These are phyloP conservation scores for Paramecium sexaurelia DNA, from an alignment of 73 alveolate genomes.

Conservation along the genomic window DNA sequence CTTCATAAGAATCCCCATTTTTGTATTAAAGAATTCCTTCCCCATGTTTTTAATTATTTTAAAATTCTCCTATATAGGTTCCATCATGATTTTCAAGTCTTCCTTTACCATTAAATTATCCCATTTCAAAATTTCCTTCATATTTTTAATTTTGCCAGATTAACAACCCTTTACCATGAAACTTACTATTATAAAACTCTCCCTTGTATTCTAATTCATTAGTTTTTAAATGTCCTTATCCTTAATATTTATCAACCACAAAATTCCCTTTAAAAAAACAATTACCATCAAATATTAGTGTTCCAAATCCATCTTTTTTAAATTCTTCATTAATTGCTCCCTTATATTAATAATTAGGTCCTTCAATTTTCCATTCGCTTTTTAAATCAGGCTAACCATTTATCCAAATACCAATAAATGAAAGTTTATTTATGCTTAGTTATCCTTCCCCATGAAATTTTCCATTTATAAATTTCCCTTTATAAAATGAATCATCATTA, in stretches of 20 bases:
- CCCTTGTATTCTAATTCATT: constrained; percentile 12
- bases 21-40: background rate
- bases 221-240: background rate
- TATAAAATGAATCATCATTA: background rate
- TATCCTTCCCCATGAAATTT: background rate
- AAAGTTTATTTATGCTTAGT: background rate
- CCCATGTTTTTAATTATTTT: constrained; percentile 7
- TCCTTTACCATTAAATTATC: constrained; percentile 25
- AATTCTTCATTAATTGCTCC: constrained; percentile 11
- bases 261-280: background rate
- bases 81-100: background rate
- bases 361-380: background rate
- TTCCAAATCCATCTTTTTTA: constrained; percentile 31
- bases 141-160: background rate
- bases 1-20: constrained; percentile 8
- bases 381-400: constrained; percentile 1
- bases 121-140: constrained; percentile 31
- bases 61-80: background rate
- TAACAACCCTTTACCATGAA: constrained; percentile 15
- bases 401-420: background rate
- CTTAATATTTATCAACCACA: background rate
- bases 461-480: background rate
- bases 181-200: background rate
- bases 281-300: background rate
- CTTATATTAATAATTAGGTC: background rate